Conservation (phyloP, 805 yeast species). For the Saturnispora kantuleensis region DNA sequence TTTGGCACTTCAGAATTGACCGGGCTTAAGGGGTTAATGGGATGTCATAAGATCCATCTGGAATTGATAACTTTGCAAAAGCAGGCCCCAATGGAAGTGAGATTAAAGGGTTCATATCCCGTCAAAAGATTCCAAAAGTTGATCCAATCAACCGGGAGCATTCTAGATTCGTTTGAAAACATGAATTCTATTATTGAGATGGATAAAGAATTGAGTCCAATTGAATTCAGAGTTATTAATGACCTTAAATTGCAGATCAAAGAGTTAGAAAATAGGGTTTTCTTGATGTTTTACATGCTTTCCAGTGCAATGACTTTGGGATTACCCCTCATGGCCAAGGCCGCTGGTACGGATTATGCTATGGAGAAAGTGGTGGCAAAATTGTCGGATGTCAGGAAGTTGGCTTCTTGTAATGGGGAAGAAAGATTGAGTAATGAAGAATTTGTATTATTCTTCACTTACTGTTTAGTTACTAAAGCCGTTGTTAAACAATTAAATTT, state of each 20-base stretch:
- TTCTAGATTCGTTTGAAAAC: conserved; percentile 68
- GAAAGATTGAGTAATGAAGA: conserved; percentile 48
- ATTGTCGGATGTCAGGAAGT: conserved; percentile 45
- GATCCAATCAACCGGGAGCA: conserved; percentile 47
- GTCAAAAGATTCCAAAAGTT: conserved; percentile 38
- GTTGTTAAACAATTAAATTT: conserved; percentile 55
- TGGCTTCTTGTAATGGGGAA: conserved; percentile 21
- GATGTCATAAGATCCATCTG: conserved; percentile 42
- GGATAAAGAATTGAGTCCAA: conserved; percentile 41
- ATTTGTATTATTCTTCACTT: conserved; percentile 67
- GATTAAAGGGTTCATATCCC: conserved; percentile 70
- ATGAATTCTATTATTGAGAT: conserved; percentile 58
- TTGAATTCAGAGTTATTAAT: conserved; percentile 47
- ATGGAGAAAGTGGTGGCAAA: conserved; percentile 59
- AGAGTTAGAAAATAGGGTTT: conserved; percentile 64
- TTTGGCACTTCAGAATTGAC: conserved; percentile 22
- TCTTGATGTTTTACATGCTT: conserved; percentile 66
- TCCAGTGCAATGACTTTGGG: conserved; percentile 69
- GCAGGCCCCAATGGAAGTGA: conserved; percentile 67
- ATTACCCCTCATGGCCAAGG: conserved; percentile 66
- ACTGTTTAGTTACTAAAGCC: conserved; percentile 59
- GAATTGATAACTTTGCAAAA: conserved; percentile 51
- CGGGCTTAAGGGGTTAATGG: conserved; percentile 35
- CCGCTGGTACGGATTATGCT: conserved; percentile 70
- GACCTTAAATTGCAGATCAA: conserved; percentile 47